phyloP scores from a whole-genome alignment of 2,329 filamentous ascomycete species.

The Botrytis elliptica region DNA sequence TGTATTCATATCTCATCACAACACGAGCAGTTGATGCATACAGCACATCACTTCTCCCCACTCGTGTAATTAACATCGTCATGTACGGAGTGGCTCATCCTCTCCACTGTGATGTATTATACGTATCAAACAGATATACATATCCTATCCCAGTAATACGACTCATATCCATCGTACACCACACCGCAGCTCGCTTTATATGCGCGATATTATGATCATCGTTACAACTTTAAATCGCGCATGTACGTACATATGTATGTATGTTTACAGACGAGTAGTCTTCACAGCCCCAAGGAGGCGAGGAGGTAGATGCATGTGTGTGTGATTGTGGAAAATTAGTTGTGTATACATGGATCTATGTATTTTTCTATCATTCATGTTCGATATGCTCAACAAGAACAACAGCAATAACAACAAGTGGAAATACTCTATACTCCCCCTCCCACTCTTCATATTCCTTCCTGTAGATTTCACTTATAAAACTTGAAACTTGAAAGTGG shows the following conservation, averaged over 20 bases:
- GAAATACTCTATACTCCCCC: background rate
- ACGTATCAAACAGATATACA: background rate
- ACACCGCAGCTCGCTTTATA: background rate
- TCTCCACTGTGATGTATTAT: background rate
- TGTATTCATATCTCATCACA: background rate
- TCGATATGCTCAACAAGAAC: background rate
- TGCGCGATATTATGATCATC: background rate
- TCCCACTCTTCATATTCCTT: background rate
- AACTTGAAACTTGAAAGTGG: too few species aligned
- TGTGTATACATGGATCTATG: background rate
- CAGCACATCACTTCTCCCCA: background rate
- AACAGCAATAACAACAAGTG: background rate
- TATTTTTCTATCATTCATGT: background rate
- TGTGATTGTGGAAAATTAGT: background rate
- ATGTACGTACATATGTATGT: background rate
- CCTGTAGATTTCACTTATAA: accelerated
- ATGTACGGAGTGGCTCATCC: background rate
- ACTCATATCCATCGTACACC: background rate
- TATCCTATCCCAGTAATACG: background rate
- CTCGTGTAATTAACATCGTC: background rate
- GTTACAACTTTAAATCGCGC: background rate
- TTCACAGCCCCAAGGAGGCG: background rate
- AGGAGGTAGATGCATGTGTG: background rate
- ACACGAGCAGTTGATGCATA: background rate
- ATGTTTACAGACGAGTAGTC: background rate